These are phyloP conservation scores for Helotiales sp. DNA, from an alignment of 2,329 filamentous ascomycete genomes.

Conservation along the genomic window DNA sequence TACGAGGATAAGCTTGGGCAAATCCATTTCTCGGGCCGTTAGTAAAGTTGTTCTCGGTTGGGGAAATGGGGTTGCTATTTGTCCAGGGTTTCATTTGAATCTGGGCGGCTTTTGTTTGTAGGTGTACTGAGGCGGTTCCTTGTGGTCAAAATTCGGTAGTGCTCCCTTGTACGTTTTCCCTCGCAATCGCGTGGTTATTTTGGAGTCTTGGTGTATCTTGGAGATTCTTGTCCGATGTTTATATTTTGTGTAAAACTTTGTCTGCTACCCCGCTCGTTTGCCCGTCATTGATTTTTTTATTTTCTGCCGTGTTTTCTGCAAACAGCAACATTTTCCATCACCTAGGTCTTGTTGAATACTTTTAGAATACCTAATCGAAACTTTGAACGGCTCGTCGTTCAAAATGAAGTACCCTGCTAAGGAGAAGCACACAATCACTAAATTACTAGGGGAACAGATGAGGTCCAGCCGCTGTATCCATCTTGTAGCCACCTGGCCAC, in stretches of 20 bases:
- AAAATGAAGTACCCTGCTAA: neutral
- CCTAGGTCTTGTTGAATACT: too few species aligned
- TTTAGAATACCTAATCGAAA: too few species aligned
- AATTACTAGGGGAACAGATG: neutral
- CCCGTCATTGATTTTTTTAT: neutral
- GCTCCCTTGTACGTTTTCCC: neutral
- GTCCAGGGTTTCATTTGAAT: neutral
- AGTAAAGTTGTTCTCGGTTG: too few species aligned
- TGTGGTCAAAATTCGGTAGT: neutral
- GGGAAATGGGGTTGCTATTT: neutral
- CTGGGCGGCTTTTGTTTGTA: neutral
- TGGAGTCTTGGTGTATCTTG: neutral
- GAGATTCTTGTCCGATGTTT: neutral
- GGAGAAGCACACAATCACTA: neutral
- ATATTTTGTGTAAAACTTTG: neutral
- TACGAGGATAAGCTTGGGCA: slow-evolving; percentile 6
- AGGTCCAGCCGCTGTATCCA: neutral
- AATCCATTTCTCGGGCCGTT: neutral
- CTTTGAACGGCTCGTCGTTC: neutral
- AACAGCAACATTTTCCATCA: neutral
- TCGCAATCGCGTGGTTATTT: neutral
- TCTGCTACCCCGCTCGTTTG: neutral
- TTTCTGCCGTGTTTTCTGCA: neutral
- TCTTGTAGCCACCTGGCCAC: neutral
- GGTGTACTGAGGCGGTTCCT: neutral